phyloP scores from a whole-genome alignment of 805 yeast genomes.

The Wickerhamomyces tratensis region DNA sequence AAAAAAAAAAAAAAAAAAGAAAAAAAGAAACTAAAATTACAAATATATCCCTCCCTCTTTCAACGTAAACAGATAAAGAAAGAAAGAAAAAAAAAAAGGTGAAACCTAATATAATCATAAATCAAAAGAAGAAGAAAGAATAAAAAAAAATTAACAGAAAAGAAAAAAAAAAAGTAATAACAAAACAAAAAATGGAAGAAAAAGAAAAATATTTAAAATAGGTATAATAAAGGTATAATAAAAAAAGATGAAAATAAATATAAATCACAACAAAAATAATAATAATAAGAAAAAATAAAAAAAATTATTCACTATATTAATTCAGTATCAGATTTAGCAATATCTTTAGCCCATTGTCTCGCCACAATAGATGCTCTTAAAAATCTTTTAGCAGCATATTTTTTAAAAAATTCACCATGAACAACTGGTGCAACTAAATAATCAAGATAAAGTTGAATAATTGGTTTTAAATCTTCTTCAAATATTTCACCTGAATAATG shows the following conservation, averaged over 20 bases:
- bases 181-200: too few relatives aligned
- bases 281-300: neutral
- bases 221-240: neutral
- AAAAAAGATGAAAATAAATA: neutral
- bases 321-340: constrained; percentile 16
- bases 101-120: too few relatives aligned
- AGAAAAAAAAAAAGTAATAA: too few relatives aligned
- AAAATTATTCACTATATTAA: neutral
- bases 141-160: neutral
- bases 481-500: constrained; percentile 90
- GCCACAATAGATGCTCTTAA: constrained; percentile 78
- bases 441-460: constrained; percentile 65
- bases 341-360: constrained; percentile 73
- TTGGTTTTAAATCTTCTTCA: constrained; percentile 60
- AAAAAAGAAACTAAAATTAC: constrained; percentile 2
- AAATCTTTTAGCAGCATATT: constrained; percentile 82
- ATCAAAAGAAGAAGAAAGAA: too few relatives aligned
- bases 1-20: too few relatives aligned
- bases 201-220: too few relatives aligned
- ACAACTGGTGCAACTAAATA: constrained; percentile 72
- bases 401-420: constrained; percentile 89
- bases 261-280: neutral
- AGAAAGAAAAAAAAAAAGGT: too few relatives aligned
- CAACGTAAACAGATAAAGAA: too few relatives aligned
- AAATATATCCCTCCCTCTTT: too few relatives aligned